These are phyloP conservation scores for Conoideocrella luteorostrata DNA, from an alignment of 2,329 filamentous ascomycete species.

Conservation along the genomic window DNA sequence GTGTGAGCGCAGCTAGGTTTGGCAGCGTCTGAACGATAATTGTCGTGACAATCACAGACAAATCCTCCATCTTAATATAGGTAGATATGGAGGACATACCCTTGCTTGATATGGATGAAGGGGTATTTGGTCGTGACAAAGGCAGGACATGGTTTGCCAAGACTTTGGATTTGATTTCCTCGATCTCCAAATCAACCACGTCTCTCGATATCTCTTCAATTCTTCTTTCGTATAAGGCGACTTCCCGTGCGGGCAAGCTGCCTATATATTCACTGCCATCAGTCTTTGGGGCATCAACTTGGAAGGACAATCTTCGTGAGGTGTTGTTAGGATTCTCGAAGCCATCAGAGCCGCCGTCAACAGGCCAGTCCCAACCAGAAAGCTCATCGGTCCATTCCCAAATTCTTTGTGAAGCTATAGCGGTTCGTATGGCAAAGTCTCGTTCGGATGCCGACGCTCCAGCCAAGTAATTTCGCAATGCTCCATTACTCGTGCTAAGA, in stretches of 20 bases:
- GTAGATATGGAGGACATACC: slow-evolving; percentile 38
- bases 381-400: slow-evolving; percentile 73
- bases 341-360: slow-evolving; percentile 40
- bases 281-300: slow-evolving; percentile 17
- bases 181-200: slow-evolving; percentile 65
- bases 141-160: slow-evolving; percentile 70
- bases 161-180: slow-evolving; percentile 86
- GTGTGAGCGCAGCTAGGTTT: slow-evolving; percentile 65
- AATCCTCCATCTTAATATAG: slow-evolving; percentile 75
- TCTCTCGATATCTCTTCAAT: slow-evolving; percentile 67
- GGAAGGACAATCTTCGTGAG: slow-evolving; percentile 30
- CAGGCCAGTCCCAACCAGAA: slow-evolving; percentile 51
- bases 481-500: slow-evolving; percentile 46
- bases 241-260: slow-evolving; percentile 58
- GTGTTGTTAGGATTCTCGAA: slow-evolving; percentile 44
- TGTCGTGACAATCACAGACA: slow-evolving; percentile 83
- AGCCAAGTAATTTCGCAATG: slow-evolving; percentile 54
- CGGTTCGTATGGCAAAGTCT: slow-evolving; percentile 64
- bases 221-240: slow-evolving; percentile 63
- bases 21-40: slow-evolving; percentile 87
- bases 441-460: slow-evolving; percentile 58
- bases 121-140: slow-evolving; percentile 32
- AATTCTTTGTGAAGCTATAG: slow-evolving; percentile 63
- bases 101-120: slow-evolving; percentile 24
- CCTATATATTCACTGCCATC: slow-evolving; percentile 52